Evolutionary conservation across 345 rosid species (phyloP).

Genomic region (Citrus sinensis): DVS_A1.0 CM039165.1:31001001-31001500

Average conservation of each 20-base stretch:
- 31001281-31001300: too few species aligned
- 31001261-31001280: too few species aligned
- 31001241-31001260: neutral
- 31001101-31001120: conserved; percentile 68
- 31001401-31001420: too few species aligned
- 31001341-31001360: too few species aligned
- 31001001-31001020: conserved; percentile 79
- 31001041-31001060: conserved; percentile 88
- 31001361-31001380: too few species aligned
- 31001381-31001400: too few species aligned
- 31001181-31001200: conserved; percentile 10
- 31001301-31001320: too few species aligned
- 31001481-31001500: too few species aligned
- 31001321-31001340: too few species aligned
- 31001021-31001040: conserved; percentile 83
- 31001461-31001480: too few species aligned
- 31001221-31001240: neutral
- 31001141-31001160: conserved; percentile 80
- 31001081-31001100: conserved; percentile 71
- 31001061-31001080: conserved; percentile 72
- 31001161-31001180: conserved; percentile 60
- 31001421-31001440: too few species aligned
- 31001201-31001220: neutral
- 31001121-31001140: conserved; percentile 81
- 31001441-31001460: too few species aligned